Evolutionary conservation across 202 grass and related monocot species (phyloP), one percentile per base, ranked within the genome.

Genomic region (Saccharum hybrid): DNA sequence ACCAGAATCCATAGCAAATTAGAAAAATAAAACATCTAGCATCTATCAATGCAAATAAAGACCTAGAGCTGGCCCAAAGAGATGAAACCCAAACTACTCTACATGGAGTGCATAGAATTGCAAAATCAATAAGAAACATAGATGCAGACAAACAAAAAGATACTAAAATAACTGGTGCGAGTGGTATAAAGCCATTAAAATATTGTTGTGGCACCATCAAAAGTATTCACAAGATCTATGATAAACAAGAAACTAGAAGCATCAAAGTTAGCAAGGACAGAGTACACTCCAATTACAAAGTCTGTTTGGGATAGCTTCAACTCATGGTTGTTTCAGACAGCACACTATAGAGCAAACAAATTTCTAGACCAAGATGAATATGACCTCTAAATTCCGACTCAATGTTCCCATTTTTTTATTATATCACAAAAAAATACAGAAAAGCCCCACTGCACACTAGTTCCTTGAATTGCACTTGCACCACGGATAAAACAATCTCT

Each of bases 221-320:
- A 76, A 71, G 8, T 38, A 75, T 4, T 66, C 1, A 6, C 14
- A 62, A 28, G 31, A 75, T 72, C n/a, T 40, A 72, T 2, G 6
- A 40, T 66, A 26, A 54, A 85, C 14, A 79, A 73, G 1, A 54
- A 48, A 37, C 15, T 45, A 80, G 43, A 66, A 72, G 79, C 34
- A 81, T 10, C 14, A 49, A 15, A 74, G 3, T 36, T 52, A 74
- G 8, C 16, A 63, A 48, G 0, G 12, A 48, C 3, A 0, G 45
- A 41, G 15, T 18, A 63, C 39, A 73, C 5, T 33, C 19, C 31
- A 56, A 28, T 37, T 18, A 62, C 33, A 66, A 59, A 59, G 3
- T 33, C 33, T 37, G 16, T 42, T 63, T 9, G 21, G 22, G 66
- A 73, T 11, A 80, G 23, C 70, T 39, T 78, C 6, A 38, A 48